phyloP scores from a whole-genome alignment of 2,329 filamentous ascomycete genomes.

The Emydomyces testavorans region DNA sequence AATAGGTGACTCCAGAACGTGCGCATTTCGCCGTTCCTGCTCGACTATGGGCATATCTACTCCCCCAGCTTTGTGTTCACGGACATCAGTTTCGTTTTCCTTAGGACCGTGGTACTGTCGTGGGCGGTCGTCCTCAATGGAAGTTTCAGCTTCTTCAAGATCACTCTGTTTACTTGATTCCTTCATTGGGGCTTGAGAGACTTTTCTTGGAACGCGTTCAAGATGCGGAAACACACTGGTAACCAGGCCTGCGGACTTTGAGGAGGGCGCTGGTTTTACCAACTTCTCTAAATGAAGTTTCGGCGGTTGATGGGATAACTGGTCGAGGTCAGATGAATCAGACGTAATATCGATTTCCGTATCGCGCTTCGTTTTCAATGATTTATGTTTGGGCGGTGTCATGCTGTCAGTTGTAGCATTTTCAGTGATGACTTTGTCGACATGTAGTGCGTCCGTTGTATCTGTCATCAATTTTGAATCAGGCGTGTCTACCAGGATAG shows the following conservation, averaged over 20 bases:
- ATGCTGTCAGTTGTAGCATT: background rate
- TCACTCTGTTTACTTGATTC: background rate
- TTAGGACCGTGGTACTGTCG: background rate
- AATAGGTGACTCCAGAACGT: background rate
- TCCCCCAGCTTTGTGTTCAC: background rate
- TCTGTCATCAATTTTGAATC: background rate
- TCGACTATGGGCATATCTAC: background rate
- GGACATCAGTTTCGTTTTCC: background rate
- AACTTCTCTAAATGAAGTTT: background rate
- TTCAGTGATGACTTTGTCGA: background rate
- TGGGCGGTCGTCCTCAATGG: background rate
- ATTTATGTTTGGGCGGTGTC: background rate
- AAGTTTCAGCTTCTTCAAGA: background rate
- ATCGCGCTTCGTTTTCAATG: background rate
- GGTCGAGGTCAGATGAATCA: background rate
- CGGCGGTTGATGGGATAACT: background rate
- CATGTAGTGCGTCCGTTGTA: background rate
- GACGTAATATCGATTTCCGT: background rate
- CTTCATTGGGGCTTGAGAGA: conserved; percentile 3
- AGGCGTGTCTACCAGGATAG: background rate
- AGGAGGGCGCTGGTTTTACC: conserved; percentile 12
- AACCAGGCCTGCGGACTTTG: conserved; percentile 20
- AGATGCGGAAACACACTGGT: conserved; percentile 28
- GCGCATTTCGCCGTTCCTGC: too few species aligned
- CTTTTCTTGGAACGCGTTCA: conserved; percentile 23